Percentiles rank a stretch among this genome's conserved stretches.
phyloP scores from a whole-genome alignment of 148 eudicot genomes.

The Oxyria digyna region DNA sequence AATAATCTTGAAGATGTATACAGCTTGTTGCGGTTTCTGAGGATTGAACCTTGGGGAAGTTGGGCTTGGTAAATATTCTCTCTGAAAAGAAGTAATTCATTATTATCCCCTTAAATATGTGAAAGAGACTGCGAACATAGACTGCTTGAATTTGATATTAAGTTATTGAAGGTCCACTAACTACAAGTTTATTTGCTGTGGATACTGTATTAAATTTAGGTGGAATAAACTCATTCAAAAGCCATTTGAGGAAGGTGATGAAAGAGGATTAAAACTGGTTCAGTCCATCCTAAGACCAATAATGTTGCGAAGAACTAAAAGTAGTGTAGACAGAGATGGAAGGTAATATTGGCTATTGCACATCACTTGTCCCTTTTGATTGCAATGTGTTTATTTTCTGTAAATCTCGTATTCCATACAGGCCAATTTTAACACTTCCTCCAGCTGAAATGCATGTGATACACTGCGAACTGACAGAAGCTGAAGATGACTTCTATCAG shows the following conservation, averaged over 20 bases:
- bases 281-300: slow-evolving; percentile 79
- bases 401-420: slow-evolving; percentile 16
- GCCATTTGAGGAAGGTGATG: slow-evolving; percentile 97
- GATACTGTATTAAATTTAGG: slow-evolving; percentile 25
- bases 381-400: not conserved
- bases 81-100: not conserved
- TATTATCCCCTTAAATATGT: not conserved
- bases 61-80: slow-evolving; percentile 78
- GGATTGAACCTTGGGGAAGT: slow-evolving; percentile 97
- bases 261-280: slow-evolving; percentile 82
- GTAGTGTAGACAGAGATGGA: slow-evolving; percentile 74
- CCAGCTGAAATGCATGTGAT: slow-evolving; percentile 82
- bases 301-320: slow-evolving; percentile 91
- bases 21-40: slow-evolving; percentile 91
- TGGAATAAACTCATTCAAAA: slow-evolving; percentile 95
- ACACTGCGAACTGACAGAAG: slow-evolving; percentile 82
- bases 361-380: not conserved
- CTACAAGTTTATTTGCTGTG: not conserved
- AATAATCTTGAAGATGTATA: slow-evolving; percentile 90
- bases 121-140: not conserved
- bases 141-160: not conserved
- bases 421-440: slow-evolving; percentile 93
- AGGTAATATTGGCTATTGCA: slow-evolving; percentile 27
- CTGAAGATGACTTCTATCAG: slow-evolving; percentile 89
- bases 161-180: not conserved